These are phyloP conservation scores for Hordeum vulgare DNA, from an alignment of 176 grass and related monocot genomes.

Conservation along the genomic window MorexV3_pseudomolecules_assembly NC_058521.1:567866332-567866831, in stretches of 20 bases:
- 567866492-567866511: too few species aligned
- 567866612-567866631: conserved; percentile 7
- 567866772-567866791: background rate
- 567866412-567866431: too few species aligned
- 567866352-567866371: too few species aligned
- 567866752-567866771: background rate
- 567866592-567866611: background rate
- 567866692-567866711: background rate
- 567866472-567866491: too few species aligned
- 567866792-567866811: conserved; percentile 29
- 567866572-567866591: background rate
- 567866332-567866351: too few species aligned
- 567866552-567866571: background rate
- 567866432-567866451: too few species aligned
- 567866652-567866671: conserved; percentile 33
- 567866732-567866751: background rate
- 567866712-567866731: background rate
- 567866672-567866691: conserved; percentile 27
- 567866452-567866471: too few species aligned
- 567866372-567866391: too few species aligned
- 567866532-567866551: background rate
- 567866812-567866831: background rate
- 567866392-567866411: too few species aligned
- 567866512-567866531: too few species aligned
- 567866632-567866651: conserved; percentile 14